Conservation (phyloP, 192 early-diverging fungal species). For the Jimgerdemannia lactiflua region DNA sequence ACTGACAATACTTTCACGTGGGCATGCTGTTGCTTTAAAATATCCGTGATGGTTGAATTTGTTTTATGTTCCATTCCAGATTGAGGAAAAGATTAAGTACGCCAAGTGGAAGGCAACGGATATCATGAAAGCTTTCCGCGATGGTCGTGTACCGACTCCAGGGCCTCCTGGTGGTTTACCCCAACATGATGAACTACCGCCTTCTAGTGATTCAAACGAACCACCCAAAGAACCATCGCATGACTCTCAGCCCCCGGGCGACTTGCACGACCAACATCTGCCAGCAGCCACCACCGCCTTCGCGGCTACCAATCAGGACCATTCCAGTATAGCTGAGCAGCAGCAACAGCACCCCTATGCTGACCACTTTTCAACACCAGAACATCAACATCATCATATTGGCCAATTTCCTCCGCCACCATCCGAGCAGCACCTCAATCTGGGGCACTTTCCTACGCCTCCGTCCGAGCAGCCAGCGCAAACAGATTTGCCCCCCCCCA, state of each 20-base stretch:
- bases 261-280: too few species aligned
- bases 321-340: too few species aligned
- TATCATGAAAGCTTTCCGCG: conserved; percentile 87
- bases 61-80: conserved; percentile 23
- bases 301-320: too few species aligned
- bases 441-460: neutral
- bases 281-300: too few species aligned
- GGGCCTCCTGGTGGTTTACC: conserved; percentile 47
- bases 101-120: conserved; percentile 95
- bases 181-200: neutral
- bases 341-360: too few species aligned
- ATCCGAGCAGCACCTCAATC: neutral
- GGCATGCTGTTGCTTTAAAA: neutral
- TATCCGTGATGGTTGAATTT: conserved; percentile 3
- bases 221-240: conserved; percentile 1
- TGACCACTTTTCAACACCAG: neutral
- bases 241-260: neutral
- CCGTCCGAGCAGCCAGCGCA: neutral
- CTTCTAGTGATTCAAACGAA: conserved; percentile 8
- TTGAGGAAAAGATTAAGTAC: conserved; percentile 90
- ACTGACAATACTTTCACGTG: neutral
- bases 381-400: conserved; percentile 3
- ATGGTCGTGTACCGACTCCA: conserved; percentile 69
- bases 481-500: neutral
- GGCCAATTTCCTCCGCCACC: neutral